Base-by-base conservation (phyloP, 2,329 filamentous ascomycete species). In the Thelonectria blattea region DNA sequence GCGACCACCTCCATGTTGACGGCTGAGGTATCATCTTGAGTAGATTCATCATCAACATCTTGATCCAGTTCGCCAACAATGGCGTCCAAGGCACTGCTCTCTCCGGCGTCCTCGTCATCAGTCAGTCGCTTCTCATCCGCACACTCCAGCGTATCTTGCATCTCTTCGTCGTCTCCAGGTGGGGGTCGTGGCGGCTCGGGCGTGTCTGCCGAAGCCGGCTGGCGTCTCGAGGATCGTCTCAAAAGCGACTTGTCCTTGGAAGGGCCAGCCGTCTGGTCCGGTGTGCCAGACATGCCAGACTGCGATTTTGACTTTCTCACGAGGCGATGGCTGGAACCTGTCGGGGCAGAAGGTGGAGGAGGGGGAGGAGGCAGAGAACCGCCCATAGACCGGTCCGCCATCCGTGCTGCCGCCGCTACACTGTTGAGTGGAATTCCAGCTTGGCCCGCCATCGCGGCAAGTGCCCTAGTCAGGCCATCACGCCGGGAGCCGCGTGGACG, bases 11-110 rank as follows among this genome's bases (percentile, higher is more conserved):
- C 94, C 73, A 99, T 86, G 70, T 92, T 97, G 32, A 98, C 92
- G 6, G 95, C 93, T 4, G 91, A 90, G 2, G 93, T 91, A 7
- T 90, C 84, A 15, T 90, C 84, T n/a, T 85, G 82, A 11, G 69
- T 64, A n/a, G 80, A 78, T 2, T 85, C 85, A 56, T 90, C 89
- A 52, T 92, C 88, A 75, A 94, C 88, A 32, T 93, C 92, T 62
- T 94, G 91, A 57, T 97, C 92, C 1, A 97, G 80, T 67, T 96
- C 92, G 60, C 93, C 92, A n/a, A 97, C 89, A 62, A 98, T 91
- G 20, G 92, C 88, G 74, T 97, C 92, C 52, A 98, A 79, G 6
- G 90, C 87, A 65, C 84, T 84, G 47, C 78, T 80, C 32, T 91
- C 89, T 15, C 88, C 88, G 56, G 88, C 80, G 15, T 87, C 87